These are phyloP conservation scores for Capsella bursapastoris DNA, from an alignment of 345 rosid species.

Conservation along the genomic window DNA sequence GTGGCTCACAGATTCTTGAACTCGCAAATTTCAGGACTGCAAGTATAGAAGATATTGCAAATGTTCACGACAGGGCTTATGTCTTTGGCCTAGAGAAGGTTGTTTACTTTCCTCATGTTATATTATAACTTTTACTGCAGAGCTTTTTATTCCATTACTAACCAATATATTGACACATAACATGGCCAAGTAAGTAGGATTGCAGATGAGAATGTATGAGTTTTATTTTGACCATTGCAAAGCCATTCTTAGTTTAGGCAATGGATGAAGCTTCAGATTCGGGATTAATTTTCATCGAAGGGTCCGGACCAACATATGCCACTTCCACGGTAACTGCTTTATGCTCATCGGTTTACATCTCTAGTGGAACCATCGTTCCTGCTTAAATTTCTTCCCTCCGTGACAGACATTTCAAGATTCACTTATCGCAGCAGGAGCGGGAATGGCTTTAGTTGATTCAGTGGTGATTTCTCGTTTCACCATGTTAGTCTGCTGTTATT, in stretches of 20 bases:
- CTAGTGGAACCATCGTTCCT: background rate
- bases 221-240: slow-evolving; percentile 23
- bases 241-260: slow-evolving; percentile 55
- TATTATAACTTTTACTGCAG: background rate
- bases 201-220: background rate
- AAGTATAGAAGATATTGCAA: slow-evolving; percentile 72
- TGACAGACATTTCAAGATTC: slow-evolving; percentile 89
- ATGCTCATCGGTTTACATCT: slow-evolving; percentile 23
- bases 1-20: slow-evolving; percentile 70
- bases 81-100: slow-evolving; percentile 90
- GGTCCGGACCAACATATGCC: slow-evolving; percentile 95
- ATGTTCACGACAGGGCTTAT: slow-evolving; percentile 79
- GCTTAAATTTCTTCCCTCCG: slow-evolving; percentile 22
- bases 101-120: slow-evolving; percentile 15
- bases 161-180: background rate
- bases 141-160: background rate
- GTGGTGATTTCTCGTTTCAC: slow-evolving; percentile 85
- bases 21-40: slow-evolving; percentile 74
- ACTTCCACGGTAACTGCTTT: slow-evolving; percentile 67
- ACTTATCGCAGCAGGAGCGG: slow-evolving; percentile 93
- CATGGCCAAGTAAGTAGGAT: background rate
- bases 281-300: slow-evolving; percentile 78
- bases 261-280: slow-evolving; percentile 74
- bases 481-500: slow-evolving; percentile 54
- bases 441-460: slow-evolving; percentile 88